A percentile compares a stretch with the other conserved stretches of the same genome.
Evolutionary conservation across 2,329 filamentous ascomycete species (phyloP).

Genomic region (Colletotrichum plurivorum): DNA sequence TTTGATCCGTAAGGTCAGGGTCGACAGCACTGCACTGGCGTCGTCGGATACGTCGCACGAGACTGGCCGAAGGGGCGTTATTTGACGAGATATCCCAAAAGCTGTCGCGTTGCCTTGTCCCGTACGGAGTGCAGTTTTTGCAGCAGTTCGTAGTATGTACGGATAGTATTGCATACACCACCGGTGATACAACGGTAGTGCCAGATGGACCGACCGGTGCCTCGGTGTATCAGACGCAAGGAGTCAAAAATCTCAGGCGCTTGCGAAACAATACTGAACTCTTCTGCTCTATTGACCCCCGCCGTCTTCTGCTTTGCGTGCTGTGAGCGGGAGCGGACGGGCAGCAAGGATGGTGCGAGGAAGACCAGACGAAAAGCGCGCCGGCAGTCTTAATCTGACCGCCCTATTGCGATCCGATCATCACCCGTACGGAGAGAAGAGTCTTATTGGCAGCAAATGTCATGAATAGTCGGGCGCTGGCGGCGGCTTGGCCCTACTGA

Average conservation of each 20-base stretch:
- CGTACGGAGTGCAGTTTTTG: background rate
- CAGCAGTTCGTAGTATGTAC: no score
- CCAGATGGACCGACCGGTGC: constrained; percentile 33
- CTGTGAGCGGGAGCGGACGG: constrained; percentile 16
- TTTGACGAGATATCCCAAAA: constrained; percentile 1
- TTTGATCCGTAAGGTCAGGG: background rate
- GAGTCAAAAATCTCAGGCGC: background rate
- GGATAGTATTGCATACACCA: constrained; percentile 7
- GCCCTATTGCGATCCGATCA: background rate
- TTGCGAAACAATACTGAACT: background rate
- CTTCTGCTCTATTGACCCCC: background rate
- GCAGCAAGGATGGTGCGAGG: constrained; percentile 7
- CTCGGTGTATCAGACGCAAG: constrained; percentile 31
- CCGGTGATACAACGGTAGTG: constrained; percentile 31
- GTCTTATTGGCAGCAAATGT: no score
- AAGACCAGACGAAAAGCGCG: constrained; percentile 12
- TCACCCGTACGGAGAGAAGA: no score
- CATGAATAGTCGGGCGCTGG: no score
- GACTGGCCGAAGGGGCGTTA: constrained; percentile 10
- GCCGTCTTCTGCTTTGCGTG: background rate
- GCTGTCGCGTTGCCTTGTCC: background rate
- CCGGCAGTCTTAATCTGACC: background rate
- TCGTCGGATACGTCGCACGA: constrained; percentile 12
- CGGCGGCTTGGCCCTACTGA: no score
- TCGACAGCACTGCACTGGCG: background rate